Conservation (phyloP, 352 stramenopile genomes). For the Phytophthora constricta region DNA sequence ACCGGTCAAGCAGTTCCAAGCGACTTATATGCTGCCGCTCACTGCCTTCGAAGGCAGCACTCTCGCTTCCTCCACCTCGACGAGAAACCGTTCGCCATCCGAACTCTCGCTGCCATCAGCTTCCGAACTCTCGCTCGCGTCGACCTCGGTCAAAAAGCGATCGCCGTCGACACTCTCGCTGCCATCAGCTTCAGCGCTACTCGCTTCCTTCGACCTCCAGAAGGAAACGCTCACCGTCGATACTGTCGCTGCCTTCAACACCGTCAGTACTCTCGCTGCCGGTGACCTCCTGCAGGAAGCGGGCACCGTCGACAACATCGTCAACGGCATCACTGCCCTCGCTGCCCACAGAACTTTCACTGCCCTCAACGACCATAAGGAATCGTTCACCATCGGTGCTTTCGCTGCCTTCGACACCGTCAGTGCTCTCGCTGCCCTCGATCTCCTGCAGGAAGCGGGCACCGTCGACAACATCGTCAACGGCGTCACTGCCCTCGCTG, state of each 20-base stretch:
- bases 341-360: slow-evolving; percentile 11
- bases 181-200: no score
- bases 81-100: not conserved
- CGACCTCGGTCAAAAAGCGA: no score
- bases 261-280: slow-evolving; percentile 14
- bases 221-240: not conserved
- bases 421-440: slow-evolving; percentile 10
- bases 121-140: not conserved
- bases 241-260: not conserved
- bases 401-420: not conserved
- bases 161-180: not conserved
- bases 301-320: no score
- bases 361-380: not conserved
- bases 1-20: no score
- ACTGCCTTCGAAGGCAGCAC: no score
- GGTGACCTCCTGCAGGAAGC: not conserved
- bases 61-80: not conserved
- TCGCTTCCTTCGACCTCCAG: not conserved
- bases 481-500: not conserved
- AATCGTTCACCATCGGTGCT: not conserved
- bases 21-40: no score
- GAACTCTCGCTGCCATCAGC: not conserved
- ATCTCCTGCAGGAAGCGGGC: slow-evolving; percentile 14
- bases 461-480: slow-evolving; percentile 1
- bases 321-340: slow-evolving; percentile 10